phyloP scores from a whole-genome alignment of 2,329 filamentous ascomycete genomes.

The Trichophyton benhamiae region DNA sequence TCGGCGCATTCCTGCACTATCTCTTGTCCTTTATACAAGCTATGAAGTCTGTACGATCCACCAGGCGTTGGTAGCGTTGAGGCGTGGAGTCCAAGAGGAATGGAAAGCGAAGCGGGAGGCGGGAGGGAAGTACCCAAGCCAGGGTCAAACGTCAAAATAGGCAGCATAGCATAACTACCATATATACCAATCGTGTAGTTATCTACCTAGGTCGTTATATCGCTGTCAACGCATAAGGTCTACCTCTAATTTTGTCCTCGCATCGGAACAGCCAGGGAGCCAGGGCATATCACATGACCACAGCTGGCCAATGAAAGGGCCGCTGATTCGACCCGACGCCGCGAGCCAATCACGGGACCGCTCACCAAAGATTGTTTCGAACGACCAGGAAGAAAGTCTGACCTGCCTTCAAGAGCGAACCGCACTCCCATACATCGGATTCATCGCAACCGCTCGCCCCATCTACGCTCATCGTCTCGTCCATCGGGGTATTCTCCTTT shows the following conservation, averaged over 20 bases:
- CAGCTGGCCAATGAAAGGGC: constrained; percentile 12
- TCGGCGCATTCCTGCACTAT: constrained; percentile 30
- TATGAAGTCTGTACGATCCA: constrained; percentile 23
- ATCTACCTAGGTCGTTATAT: not conserved
- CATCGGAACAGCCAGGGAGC: not conserved
- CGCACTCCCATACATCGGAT: not conserved
- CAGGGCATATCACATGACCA: constrained; percentile 6
- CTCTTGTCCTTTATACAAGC: constrained; percentile 30
- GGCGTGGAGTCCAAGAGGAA: constrained; percentile 26
- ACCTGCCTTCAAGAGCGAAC: constrained; percentile 1
- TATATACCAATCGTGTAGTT: not conserved
- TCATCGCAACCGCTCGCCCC: constrained; percentile 17
- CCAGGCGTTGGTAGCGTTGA: constrained; percentile 29
- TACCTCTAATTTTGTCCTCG: no score
- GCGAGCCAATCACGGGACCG: constrained; percentile 9
- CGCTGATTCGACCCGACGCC: constrained; percentile 10
- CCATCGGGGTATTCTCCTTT: constrained; percentile 23
- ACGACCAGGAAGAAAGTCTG: constrained; percentile 6
- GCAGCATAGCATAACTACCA: no score
- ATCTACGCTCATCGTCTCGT: constrained; percentile 2
- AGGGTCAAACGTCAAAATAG: not conserved
- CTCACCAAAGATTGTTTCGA: constrained; percentile 9
- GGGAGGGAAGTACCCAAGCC: not conserved
- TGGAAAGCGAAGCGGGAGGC: constrained; percentile 12
- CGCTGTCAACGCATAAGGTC: no score